Conservation (phyloP, 495 filamentous ascomycete species). For the Penicillium coffeae region DNA sequence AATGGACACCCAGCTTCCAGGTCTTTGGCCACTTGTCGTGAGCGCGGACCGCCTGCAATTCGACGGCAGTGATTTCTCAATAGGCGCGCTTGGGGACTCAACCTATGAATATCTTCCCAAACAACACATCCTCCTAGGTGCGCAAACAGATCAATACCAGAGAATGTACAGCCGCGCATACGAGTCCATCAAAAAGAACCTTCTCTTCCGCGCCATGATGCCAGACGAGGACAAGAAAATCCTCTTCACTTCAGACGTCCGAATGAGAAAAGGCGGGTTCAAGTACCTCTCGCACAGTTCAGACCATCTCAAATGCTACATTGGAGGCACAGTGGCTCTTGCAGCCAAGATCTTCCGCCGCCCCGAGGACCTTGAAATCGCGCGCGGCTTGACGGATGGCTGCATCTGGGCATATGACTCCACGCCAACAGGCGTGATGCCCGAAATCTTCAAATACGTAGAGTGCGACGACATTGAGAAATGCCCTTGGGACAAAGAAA, state of each 20-base stretch:
- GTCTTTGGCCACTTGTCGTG: slow-evolving; percentile 77
- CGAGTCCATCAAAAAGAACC: slow-evolving; percentile 64
- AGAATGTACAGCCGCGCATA: slow-evolving; percentile 73
- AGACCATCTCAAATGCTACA: slow-evolving; percentile 60
- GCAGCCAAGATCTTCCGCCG: slow-evolving; percentile 57
- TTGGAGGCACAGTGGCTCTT: slow-evolving; percentile 59
- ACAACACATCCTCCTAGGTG: slow-evolving; percentile 70
- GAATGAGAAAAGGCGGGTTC: slow-evolving; percentile 18
- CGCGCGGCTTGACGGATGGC: slow-evolving; percentile 52
- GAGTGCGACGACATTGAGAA: slow-evolving; percentile 42
- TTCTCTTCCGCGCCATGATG: slow-evolving; percentile 80
- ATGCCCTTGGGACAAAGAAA: slow-evolving; percentile 54
- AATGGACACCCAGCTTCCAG: slow-evolving; percentile 62
- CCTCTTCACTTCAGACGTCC: slow-evolving; percentile 63
- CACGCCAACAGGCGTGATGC: slow-evolving; percentile 59
- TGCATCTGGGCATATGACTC: slow-evolving; percentile 58
- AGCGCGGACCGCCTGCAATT: slow-evolving; percentile 56
- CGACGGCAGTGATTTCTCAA: slow-evolving; percentile 55
- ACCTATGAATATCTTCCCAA: slow-evolving; percentile 98
- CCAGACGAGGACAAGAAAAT: slow-evolving; percentile 66
- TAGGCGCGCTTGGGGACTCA: slow-evolving; percentile 88
- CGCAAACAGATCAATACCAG: slow-evolving; percentile 69
- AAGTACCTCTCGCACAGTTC: slow-evolving; percentile 34
- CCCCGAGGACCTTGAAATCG: slow-evolving; percentile 50
- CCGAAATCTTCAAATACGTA: slow-evolving; percentile 53